Evolutionary conservation across 371 early-diverging fungal genomes (phyloP).

Genomic region (Actinomortierella wolfii): DNA sequence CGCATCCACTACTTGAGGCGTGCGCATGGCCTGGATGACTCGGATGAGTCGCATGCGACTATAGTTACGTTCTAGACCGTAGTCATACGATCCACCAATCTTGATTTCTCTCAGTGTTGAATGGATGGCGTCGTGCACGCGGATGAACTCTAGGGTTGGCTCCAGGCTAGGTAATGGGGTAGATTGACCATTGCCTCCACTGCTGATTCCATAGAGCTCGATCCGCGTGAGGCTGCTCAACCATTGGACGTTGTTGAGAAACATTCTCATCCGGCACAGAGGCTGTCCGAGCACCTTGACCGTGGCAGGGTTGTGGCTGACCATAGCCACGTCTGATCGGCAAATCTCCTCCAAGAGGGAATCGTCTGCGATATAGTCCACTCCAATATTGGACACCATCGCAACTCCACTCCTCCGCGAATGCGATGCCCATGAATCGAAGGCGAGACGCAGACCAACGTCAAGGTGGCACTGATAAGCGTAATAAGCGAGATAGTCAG

Average conservation of each 20-base stretch:
- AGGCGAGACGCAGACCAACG: not conserved
- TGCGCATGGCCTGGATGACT: conserved; percentile 34
- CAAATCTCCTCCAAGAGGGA: no score
- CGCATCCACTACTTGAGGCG: conserved; percentile 38
- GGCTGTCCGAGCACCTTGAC: conserved; percentile 28
- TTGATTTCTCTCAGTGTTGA: conserved; percentile 39
- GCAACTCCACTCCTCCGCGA: conserved; percentile 13
- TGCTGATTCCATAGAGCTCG: conserved; percentile 28
- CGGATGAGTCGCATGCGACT: conserved; percentile 8
- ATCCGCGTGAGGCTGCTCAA: conserved; percentile 29
- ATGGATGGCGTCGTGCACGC: conserved; percentile 30
- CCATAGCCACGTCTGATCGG: conserved; percentile 1
- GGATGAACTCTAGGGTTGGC: conserved; percentile 32
- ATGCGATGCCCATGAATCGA: not conserved
- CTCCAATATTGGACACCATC: conserved; percentile 13
- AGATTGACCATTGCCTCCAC: not conserved
- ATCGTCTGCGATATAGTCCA: conserved; percentile 1
- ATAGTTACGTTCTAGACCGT: conserved; percentile 10
- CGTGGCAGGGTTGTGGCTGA: conserved; percentile 20
- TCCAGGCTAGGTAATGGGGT: conserved; percentile 7
- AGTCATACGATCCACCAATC: conserved; percentile 29
- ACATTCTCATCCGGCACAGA: conserved; percentile 12
- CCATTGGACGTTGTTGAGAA: conserved; percentile 8
- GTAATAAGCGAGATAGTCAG: not conserved
- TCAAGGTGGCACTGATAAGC: not conserved